Evolutionary conservation across 495 filamentous ascomycete genomes (phyloP).

Genomic region (Penicillium bialowiezense): DNA sequence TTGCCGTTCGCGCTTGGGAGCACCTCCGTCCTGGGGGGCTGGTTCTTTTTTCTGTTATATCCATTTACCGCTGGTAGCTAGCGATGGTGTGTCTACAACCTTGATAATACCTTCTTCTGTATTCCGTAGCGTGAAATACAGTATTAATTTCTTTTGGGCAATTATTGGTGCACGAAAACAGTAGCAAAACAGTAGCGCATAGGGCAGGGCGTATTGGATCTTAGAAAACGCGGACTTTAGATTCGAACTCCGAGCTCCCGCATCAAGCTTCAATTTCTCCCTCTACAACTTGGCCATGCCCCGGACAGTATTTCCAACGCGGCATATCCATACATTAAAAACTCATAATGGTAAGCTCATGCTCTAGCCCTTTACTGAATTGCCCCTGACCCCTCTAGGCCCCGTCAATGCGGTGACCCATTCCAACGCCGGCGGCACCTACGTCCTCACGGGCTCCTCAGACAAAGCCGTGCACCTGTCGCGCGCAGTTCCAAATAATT

Average conservation of each 20-base stretch:
- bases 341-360: constrained; percentile 42
- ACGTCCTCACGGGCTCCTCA: constrained; percentile 78
- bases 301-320: constrained; percentile 29
- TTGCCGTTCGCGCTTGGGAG: constrained; percentile 27
- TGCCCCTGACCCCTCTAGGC: constrained; percentile 17
- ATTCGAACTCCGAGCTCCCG: constrained; percentile 7
- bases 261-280: constrained; percentile 4
- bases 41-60: constrained; percentile 36
- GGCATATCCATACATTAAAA: constrained; percentile 42
- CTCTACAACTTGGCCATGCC: constrained; percentile 27
- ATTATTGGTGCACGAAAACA: background rate
- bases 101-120: constrained; percentile 49
- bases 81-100: constrained; percentile 48
- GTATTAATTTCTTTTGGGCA: constrained; percentile 18
- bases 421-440: constrained; percentile 36
- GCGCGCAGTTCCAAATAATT: constrained; percentile 53
- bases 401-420: constrained; percentile 43
- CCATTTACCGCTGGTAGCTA: constrained; percentile 46
- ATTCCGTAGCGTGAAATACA: constrained; percentile 40
- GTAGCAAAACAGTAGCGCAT: too few relatives aligned
- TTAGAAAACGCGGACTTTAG: background rate
- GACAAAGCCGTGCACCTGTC: constrained; percentile 85
- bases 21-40: constrained; percentile 26
- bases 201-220: too few relatives aligned
- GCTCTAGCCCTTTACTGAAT: background rate